Base-by-base conservation (phyloP, 345 rosid genomes). In the Acer yangbiense region DNA sequence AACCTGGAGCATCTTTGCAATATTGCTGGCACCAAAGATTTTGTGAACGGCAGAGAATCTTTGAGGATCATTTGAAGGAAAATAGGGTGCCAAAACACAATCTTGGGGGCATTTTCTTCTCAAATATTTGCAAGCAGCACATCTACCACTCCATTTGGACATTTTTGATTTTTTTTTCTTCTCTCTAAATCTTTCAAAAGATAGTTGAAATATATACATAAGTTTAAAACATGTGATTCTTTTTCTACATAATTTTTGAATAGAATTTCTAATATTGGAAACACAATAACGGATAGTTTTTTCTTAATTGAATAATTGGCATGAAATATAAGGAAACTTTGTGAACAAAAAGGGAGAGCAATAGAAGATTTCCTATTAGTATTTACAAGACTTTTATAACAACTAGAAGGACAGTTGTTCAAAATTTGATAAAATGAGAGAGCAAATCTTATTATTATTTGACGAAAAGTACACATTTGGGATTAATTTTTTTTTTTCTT, bases 111-210 rank as follows among this genome's bases (percentile, higher is more conserved):
- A 82, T 82, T 35, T 72, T 73, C 79, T 82, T 69, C 80, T 77
- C 67, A 80, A 41, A 72, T 46, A 75, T 69, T 63, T 85, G 80
- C 85, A 80, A 12, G 83, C 85, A 52, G 82, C 83, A 50, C 85
- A 77, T 79, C 86, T 75, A 8, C 27, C 64, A 60, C 41, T 71
- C 76, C 62, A 50, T 46, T 63, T 61, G 69, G 79, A 60, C 76
- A 72, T 72, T 25, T 57, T 58, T 27, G 65, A n/a, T 69, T 29
- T 29, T 29, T 29, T 17, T 65, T 62, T 72, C 4, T 64, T 71
- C 23, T 41, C 39, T 71, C 50, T 0, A 32, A 18, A 72, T 55
- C 29, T 32, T 20, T 57, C 18, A 29, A 29, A 7, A 11, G 11
- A 57, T 16, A 8, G 6, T 71, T 20, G 16, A 72, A 72, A 58